Evolutionary conservation across 2,329 filamentous ascomycete genomes (phyloP), one percentile per base, ranked within the genome.

Genomic region (Sporothrix sp.): DNA sequence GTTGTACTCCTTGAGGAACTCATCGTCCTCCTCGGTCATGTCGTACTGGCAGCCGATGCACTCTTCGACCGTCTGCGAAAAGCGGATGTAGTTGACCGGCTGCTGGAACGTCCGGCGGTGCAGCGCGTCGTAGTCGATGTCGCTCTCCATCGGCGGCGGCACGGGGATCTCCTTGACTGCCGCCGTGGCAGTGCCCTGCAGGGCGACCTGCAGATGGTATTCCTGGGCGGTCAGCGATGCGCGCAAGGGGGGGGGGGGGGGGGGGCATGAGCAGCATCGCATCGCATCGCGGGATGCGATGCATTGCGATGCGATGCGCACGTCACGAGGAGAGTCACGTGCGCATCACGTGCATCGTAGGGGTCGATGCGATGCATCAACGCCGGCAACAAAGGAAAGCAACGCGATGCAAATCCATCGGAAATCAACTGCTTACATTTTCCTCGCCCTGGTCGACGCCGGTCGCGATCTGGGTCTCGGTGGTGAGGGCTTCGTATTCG

Each of bases 371-470:
- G 39, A 39, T 30, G 38, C 53, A 59, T 56, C 54, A 50, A 54
- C 44, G 56, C 46, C 59, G 52, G 54, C 57, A 57, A 59, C 57
- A 58, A 43, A 25, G 27, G 21, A 47, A 28, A 54, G 39, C 30
- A 50, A 52, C 43, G 33, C 40, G 50, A 55, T 40, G 40, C 33
- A 38, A 37, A 50, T 36, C 39, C 44, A 57, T 54, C 54, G 28
- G 23, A 23, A 37, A 33, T 54, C 60, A 61, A 58, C 57, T 59
- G 87, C 89, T 81, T 71, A 96, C 93, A 73, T 91, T 91, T 80
- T 97, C 90, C 71, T 98, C 93, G 58, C 83, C 87, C 66, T 95
- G 90, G 70, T 98, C 93, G 61, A 98, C 93, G 69, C 93, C 93
- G 59, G 90, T 96, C 65, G 93, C 89, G 65, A 96, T 88, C 84